Percentiles rank a stretch among this genome's conserved stretches.
Conservation (phyloP, 306 rosid genomes). For the Trichosanthes truncata region DNA sequence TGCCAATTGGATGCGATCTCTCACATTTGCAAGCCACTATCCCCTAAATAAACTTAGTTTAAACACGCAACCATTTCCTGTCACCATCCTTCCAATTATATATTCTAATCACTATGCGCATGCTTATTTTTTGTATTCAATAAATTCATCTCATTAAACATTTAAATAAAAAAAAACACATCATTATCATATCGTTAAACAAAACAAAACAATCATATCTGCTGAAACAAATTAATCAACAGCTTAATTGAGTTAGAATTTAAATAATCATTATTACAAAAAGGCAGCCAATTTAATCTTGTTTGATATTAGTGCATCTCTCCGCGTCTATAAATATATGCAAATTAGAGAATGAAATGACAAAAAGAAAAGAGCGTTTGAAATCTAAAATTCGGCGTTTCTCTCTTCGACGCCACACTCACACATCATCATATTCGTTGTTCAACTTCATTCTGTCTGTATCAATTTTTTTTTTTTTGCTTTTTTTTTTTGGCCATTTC, state of each 20-base stretch:
- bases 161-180: background rate
- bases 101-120: background rate
- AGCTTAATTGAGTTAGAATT: background rate
- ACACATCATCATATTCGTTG: background rate
- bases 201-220: background rate
- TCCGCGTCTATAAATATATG: background rate
- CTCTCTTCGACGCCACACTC: background rate
- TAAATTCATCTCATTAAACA: background rate
- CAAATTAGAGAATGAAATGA: background rate
- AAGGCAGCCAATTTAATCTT: background rate
- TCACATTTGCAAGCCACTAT: background rate
- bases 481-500: background rate
- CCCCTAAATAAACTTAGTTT: background rate
- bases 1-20: background rate
- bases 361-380: background rate
- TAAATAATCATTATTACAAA: background rate
- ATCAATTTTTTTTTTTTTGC: background rate
- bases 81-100: background rate
- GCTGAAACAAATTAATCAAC: background rate
- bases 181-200: background rate
- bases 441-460: background rate
- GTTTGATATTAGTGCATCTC: background rate
- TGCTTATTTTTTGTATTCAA: background rate
- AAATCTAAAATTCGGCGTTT: background rate
- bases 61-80: constrained; percentile 5